These are phyloP conservation scores for Populus euphratica DNA, from an alignment of 345 rosid genomes.

Conservation along the genomic window DNA sequence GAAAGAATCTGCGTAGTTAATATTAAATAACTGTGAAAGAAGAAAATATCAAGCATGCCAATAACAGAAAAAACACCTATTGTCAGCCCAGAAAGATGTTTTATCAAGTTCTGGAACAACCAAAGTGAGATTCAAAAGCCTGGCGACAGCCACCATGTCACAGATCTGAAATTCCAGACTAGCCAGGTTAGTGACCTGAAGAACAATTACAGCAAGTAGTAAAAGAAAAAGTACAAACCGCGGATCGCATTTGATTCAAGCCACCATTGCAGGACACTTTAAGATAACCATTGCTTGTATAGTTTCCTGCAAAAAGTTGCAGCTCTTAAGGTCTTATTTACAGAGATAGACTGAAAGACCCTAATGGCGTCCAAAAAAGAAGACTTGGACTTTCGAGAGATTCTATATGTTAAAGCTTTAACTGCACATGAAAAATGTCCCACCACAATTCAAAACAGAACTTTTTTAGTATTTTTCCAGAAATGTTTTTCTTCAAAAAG, in stretches of 20 bases:
- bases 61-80: constrained; percentile 50
- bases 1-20: constrained; percentile 14
- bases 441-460: background rate
- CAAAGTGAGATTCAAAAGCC: constrained; percentile 87
- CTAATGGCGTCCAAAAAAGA: background rate
- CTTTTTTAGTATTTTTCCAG: background rate
- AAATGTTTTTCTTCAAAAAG: too few species aligned
- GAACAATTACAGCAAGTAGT: constrained; percentile 11
- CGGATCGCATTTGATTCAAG: constrained; percentile 96
- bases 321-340: constrained; percentile 3
- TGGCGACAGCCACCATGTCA: constrained; percentile 86
- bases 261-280: constrained; percentile 90
- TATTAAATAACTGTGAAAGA: constrained; percentile 4
- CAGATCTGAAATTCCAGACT: constrained; percentile 58
- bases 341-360: background rate
- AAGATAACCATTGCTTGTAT: constrained; percentile 76
- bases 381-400: background rate
- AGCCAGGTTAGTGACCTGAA: constrained; percentile 12
- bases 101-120: constrained; percentile 97
- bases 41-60: background rate
- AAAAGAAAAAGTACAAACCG: constrained; percentile 50
- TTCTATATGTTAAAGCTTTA: background rate
- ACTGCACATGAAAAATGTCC: background rate
- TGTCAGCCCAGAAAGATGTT: constrained; percentile 97
- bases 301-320: constrained; percentile 52